Conservation (phyloP, 345 rosid genomes). For the Barbarea vulgaris region DNA sequence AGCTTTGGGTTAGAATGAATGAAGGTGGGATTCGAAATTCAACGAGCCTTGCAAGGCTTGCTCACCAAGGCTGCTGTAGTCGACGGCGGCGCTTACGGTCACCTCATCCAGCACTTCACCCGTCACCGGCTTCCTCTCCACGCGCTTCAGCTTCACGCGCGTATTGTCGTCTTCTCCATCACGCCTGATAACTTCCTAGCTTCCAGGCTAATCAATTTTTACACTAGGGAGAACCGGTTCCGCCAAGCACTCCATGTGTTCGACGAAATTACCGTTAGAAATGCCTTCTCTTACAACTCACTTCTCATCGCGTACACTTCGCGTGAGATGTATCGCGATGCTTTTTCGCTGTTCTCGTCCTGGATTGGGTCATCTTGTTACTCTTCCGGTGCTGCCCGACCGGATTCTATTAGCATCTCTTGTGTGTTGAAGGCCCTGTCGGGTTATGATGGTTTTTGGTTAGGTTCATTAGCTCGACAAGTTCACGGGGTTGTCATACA, state of each 20-base stretch:
- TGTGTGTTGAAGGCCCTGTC: constrained; percentile 65
- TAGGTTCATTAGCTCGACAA: constrained; percentile 51
- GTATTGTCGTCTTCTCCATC: constrained; percentile 54
- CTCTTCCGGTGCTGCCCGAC: constrained; percentile 40
- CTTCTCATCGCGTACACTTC: constrained; percentile 65
- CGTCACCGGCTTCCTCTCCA: constrained; percentile 59
- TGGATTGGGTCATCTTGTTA: constrained; percentile 33
- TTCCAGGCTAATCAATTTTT: constrained; percentile 61
- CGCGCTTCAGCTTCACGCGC: constrained; percentile 80
- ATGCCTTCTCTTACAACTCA: constrained; percentile 74
- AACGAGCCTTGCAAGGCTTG: constrained; percentile 43
- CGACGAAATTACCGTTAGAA: constrained; percentile 58
- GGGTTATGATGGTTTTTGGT: constrained; percentile 28
- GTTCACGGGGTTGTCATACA: constrained; percentile 62
- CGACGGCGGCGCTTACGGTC: constrained; percentile 65
- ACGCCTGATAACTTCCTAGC: constrained; percentile 73
- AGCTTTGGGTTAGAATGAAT: constrained; percentile 38
- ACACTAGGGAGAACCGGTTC: constrained; percentile 49
- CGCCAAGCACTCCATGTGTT: constrained; percentile 63
- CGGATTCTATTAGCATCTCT: constrained; percentile 61
- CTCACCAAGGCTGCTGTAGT: constrained; percentile 33
- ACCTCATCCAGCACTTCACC: constrained; percentile 62
- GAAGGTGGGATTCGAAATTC: constrained; percentile 42
- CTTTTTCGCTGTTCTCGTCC: constrained; percentile 54
- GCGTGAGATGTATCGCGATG: constrained; percentile 53